These are phyloP conservation scores for Monilinia vaccinii-corymbosi DNA, from an alignment of 2,329 filamentous ascomycete genomes.

Conservation along the genomic window DNA sequence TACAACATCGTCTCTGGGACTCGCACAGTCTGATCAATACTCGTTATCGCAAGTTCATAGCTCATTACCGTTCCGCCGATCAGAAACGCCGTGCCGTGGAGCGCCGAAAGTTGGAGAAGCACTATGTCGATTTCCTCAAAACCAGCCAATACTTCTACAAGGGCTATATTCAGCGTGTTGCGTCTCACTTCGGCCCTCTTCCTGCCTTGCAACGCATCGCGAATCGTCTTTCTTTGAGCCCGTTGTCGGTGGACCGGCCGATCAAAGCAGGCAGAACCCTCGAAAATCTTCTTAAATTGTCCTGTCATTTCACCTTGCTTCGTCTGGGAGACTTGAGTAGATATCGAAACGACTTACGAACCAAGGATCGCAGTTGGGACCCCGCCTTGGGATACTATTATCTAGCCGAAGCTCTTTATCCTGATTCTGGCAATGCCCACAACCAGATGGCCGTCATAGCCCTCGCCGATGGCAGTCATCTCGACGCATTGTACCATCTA, in stretches of 20 bases:
- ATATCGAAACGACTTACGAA: conserved; percentile 68
- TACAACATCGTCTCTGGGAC: conserved; percentile 69
- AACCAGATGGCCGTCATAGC: conserved; percentile 88
- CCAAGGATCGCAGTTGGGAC: conserved; percentile 64
- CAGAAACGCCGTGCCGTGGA: conserved; percentile 44
- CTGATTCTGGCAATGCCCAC: conserved; percentile 70
- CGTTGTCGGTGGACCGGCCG: conserved; percentile 21
- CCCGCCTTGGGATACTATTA: conserved; percentile 76
- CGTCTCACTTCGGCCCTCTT: conserved; percentile 42
- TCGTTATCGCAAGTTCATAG: conserved; percentile 64
- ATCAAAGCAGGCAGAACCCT: conserved; percentile 20
- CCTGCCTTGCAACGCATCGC: conserved; percentile 27
- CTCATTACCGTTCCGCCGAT: conserved; percentile 40
- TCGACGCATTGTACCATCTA: conserved; percentile 81
- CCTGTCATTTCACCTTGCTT: conserved; percentile 76
- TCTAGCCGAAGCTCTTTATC: conserved; percentile 69
- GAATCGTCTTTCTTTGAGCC: conserved; percentile 23
- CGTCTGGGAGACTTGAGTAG: conserved; percentile 84
- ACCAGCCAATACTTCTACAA: conserved; percentile 83
- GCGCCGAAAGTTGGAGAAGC: conserved; percentile 70
- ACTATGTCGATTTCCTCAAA: conserved; percentile 79
- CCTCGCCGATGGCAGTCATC: conserved; percentile 66
- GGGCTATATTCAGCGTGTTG: conserved; percentile 70
- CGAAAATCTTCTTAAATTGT: conserved; percentile 48
- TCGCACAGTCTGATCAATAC: conserved; percentile 69